phyloP scores from a whole-genome alignment of 1,284 basidiomycete species.

The Sanghuangporus baumii region DNA sequence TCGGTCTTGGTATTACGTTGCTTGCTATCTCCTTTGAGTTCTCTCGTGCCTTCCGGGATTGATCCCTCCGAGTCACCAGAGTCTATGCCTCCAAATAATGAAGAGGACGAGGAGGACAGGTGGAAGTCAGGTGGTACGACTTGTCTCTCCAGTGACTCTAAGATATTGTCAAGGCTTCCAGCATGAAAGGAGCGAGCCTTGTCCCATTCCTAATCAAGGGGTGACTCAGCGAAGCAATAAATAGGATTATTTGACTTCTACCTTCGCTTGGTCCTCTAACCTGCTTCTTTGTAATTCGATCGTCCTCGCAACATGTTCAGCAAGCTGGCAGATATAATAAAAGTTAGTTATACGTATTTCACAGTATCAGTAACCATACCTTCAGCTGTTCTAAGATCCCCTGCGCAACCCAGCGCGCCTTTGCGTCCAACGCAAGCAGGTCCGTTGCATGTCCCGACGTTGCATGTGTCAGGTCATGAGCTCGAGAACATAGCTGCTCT shows the following conservation, averaged over 20 bases:
- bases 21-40: slow-evolving; percentile 3
- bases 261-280: slow-evolving; percentile 56
- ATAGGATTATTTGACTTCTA: slow-evolving; percentile 26
- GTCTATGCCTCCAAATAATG: slow-evolving; percentile 68
- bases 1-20: slow-evolving; percentile 32
- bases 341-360: background rate
- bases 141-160: slow-evolving; percentile 65
- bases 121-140: slow-evolving; percentile 73
- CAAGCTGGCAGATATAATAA: slow-evolving; percentile 42
- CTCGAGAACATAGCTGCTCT: slow-evolving; percentile 62
- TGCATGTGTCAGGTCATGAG: slow-evolving; percentile 50
- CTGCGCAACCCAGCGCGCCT: slow-evolving; percentile 66
- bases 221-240: background rate
- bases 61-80: slow-evolving; percentile 31
- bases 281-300: slow-evolving; percentile 63
- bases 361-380: slow-evolving; percentile 31
- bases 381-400: slow-evolving; percentile 70
- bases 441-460: slow-evolving; percentile 62
- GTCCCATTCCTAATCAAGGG: slow-evolving; percentile 60
- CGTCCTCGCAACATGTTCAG: slow-evolving; percentile 61
- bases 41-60: background rate
- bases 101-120: slow-evolving; percentile 56
- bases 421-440: slow-evolving; percentile 69
- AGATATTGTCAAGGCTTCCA: slow-evolving; percentile 55
- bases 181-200: slow-evolving; percentile 48